These are phyloP conservation scores for Claviceps sp. DNA, from an alignment of 2,329 filamentous ascomycete species.

Conservation along the genomic window DNA sequence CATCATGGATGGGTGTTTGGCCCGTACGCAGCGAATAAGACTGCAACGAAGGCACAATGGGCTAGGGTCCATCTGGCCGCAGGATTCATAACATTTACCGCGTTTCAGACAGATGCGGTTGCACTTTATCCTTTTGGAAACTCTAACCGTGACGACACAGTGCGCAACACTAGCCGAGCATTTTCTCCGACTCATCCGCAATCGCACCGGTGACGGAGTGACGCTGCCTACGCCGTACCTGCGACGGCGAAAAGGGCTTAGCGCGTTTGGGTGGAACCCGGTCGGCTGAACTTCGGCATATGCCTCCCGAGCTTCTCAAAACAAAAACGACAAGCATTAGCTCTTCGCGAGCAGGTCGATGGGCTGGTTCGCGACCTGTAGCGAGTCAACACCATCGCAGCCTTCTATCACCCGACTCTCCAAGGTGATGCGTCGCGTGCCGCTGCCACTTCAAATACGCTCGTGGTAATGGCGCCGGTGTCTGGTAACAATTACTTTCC, in stretches of 20 bases:
- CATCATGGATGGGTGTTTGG: neutral
- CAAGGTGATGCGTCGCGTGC: slow-evolving; percentile 26
- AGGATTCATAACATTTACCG: neutral
- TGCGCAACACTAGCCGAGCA: neutral
- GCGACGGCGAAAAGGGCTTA: neutral
- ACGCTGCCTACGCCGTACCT: neutral
- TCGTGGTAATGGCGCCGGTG: slow-evolving; percentile 55
- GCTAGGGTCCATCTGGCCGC: neutral
- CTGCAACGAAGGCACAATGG: neutral
- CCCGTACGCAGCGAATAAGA: neutral
- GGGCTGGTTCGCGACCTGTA: slow-evolving; percentile 13
- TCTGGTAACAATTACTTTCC: slow-evolving; percentile 66
- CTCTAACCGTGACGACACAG: neutral
- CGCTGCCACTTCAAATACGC: slow-evolving; percentile 31
- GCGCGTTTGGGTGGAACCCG: neutral
- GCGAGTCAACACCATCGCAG: slow-evolving; percentile 20
- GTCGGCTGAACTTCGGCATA: slow-evolving; percentile 15
- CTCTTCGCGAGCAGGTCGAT: slow-evolving; percentile 1
- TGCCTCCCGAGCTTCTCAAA: slow-evolving; percentile 12
- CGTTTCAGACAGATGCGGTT: neutral
- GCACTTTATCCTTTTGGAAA: neutral
- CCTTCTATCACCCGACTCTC: slow-evolving; percentile 8
- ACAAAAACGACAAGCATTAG: slow-evolving; percentile 7
- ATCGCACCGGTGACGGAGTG: neutral
- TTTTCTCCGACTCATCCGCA: neutral